phyloP scores from a whole-genome alignment of 306 rosid genomes.

The Vicia villosa region DNA sequence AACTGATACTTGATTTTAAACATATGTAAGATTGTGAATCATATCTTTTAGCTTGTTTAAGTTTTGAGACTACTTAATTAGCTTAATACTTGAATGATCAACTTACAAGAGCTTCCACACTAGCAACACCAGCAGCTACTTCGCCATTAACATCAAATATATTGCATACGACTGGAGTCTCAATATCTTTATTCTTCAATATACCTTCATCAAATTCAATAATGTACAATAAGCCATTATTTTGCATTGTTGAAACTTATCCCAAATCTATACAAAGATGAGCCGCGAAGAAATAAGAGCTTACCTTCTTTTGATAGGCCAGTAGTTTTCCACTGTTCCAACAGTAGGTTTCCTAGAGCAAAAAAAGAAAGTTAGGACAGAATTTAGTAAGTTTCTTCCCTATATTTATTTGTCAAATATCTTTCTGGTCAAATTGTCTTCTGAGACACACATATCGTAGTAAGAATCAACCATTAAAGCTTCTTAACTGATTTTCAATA shows the following conservation, averaged over 20 bases:
- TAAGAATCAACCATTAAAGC: neutral
- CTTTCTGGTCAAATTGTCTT: conserved; percentile 25
- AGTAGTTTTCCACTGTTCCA: conserved; percentile 77
- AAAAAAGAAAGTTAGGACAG: conserved; percentile 16
- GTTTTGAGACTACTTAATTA: conserved; percentile 31
- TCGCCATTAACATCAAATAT: conserved; percentile 77
- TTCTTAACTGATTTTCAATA: conserved; percentile 1
- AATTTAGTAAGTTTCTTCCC: conserved; percentile 20
- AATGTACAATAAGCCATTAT: conserved; percentile 3
- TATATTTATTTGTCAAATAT: conserved; percentile 9
- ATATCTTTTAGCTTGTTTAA: conserved; percentile 30
- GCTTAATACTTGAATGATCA: conserved; percentile 32
- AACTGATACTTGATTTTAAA: neutral
- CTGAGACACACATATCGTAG: conserved; percentile 1
- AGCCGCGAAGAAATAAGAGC: conserved; percentile 18
- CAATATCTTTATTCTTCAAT: conserved; percentile 59
- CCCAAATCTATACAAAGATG: conserved; percentile 14
- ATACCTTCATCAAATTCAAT: conserved; percentile 62
- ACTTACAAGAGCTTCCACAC: conserved; percentile 85
- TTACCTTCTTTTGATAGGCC: conserved; percentile 73
- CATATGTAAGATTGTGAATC: conserved; percentile 18
- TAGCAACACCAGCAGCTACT: conserved; percentile 79
- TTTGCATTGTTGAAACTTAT: neutral
- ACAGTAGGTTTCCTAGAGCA: conserved; percentile 62
- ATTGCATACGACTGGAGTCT: conserved; percentile 81